These are phyloP conservation scores for Ustilago bromivora DNA, from an alignment of 1,284 basidiomycete genomes.

Conservation along the genomic window DNA sequence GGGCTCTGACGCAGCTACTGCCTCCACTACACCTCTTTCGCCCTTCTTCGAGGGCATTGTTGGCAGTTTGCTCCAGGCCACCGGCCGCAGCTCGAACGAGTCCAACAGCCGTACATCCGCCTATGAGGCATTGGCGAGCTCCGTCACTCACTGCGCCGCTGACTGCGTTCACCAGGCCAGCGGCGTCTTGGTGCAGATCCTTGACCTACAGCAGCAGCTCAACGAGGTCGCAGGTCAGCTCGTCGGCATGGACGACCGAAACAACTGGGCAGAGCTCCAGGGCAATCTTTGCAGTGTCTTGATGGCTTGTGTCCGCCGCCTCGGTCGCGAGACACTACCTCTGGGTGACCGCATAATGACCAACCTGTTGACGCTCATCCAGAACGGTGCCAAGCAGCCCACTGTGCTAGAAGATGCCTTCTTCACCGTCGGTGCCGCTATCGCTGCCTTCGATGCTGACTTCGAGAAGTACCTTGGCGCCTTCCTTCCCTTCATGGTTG, in stretches of 20 bases:
- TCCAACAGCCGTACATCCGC: conserved; percentile 93
- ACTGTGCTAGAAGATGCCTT: conserved; percentile 98
- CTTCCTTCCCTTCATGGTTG: conserved; percentile 89
- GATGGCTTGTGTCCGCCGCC: conserved; percentile 73
- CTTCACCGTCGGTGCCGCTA: conserved; percentile 86
- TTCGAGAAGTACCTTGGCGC: conserved; percentile 91
- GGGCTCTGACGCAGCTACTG: conserved; percentile 71
- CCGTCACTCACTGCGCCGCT: conserved; percentile 82
- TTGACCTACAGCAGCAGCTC: conserved; percentile 89
- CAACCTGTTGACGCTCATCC: conserved; percentile 85
- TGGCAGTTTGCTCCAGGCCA: conserved; percentile 58
- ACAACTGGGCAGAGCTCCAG: conserved; percentile 99
- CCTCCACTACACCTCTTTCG: conserved; percentile 76
- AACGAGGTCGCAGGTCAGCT: conserved; percentile 82
- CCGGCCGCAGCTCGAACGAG: conserved; percentile 82
- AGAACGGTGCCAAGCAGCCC: conserved; percentile 86
- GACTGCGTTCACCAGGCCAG: conserved; percentile 87
- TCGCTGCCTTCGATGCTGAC: conserved; percentile 79
- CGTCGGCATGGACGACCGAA: conserved; percentile 92
- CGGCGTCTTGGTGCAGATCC: conserved; percentile 82
- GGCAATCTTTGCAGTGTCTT: conserved; percentile 85
- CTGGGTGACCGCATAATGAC: conserved; percentile 96
- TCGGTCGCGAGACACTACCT: conserved; percentile 85
- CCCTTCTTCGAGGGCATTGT: conserved; percentile 83
- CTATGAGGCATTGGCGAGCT: conserved; percentile 92